Conservation (phyloP, 768 basidiomycete genomes). For the Boletus sp. region DNA sequence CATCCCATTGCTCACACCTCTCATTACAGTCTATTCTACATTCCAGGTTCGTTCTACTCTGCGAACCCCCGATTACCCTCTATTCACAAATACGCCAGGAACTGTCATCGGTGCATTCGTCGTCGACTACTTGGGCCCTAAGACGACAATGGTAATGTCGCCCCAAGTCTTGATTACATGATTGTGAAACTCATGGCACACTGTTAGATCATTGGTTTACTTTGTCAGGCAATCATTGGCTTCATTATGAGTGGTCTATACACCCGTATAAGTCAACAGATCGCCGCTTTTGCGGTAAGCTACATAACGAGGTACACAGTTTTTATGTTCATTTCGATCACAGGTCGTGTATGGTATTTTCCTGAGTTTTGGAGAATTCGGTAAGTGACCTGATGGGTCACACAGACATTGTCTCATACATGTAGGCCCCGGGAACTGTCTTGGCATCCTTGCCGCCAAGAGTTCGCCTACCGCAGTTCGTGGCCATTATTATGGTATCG, state of each 20-base stretch:
- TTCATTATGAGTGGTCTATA: constrained; percentile 92
- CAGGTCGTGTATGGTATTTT: constrained; percentile 89
- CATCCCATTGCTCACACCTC: constrained; percentile 1
- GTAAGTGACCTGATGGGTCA: constrained; percentile 32
- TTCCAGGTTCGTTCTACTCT: constrained; percentile 44
- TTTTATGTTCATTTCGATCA: not conserved
- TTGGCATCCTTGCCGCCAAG: constrained; percentile 85
- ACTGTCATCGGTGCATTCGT: constrained; percentile 73
- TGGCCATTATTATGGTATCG: constrained; percentile 83
- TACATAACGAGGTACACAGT: not conserved
- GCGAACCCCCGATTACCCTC: not conserved
- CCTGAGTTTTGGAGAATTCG: constrained; percentile 84
- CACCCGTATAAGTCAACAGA: constrained; percentile 52
- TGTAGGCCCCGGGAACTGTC: constrained; percentile 76
- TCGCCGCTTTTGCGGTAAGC: constrained; percentile 73
- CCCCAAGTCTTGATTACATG: not conserved
- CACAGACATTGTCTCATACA: not conserved
- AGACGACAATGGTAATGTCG: constrained; percentile 61
- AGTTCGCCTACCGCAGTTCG: constrained; percentile 81
- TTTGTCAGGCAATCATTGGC: constrained; percentile 70
- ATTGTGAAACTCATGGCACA: not conserved
- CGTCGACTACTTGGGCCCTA: constrained; percentile 74
- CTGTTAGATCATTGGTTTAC: constrained; percentile 60
- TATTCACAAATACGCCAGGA: constrained; percentile 30
- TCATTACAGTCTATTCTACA: constrained; percentile 53